Evolutionary conservation across 129 eudicot genomes (phyloP), one percentile per base, ranked within the genome.

Genomic region (Centrapalus pauciflorus): DNA sequence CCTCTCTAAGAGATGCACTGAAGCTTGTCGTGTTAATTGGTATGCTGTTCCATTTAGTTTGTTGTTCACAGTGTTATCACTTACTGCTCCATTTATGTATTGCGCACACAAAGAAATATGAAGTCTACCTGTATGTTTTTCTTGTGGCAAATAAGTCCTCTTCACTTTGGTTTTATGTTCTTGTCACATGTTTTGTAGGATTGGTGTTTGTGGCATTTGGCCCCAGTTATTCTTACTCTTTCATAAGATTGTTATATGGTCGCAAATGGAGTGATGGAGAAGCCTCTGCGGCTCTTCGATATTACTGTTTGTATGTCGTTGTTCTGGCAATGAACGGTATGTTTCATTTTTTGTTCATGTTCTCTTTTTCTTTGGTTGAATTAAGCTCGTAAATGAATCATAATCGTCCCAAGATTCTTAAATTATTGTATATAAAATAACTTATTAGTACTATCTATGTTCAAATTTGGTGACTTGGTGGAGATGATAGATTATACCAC

Each of bases 261-360:
- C 85, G 62, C 71, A 86, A 86, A 80, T 94, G 97, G 97, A 94
- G 99, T 82, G 99, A 94, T 64, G 97, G 97, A 50, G 97, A 94
- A 84, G 99, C 99, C 60, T 69, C 95, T 64, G 75, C 81, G 37
- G 99, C 95, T 38, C 95, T 94, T 49, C 77, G 66, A 71, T 89
- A 80, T 61, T 94, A 88, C 77, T 82, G 95, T 73, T 40, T 94
- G 52, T 94, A 84, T 71, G 83, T 93, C 6, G 76, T 92, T 24
- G 73, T 83, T 59, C 78, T 88, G 74, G 97, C 97, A 45, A 85
- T 91, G 87, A 91, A 91, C 74, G 98, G 98, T 77, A 75, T 70
- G 81, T 69, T 10, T 17, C 29, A 14, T 29, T 52, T 27, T 11
- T 13, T 14, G 16, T 52, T 41, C 12, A 33, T 9, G 10, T 35